A percentile compares a stretch with the other conserved stretches of the same genome.
These are phyloP conservation scores for Colletotrichum viniferum DNA, from an alignment of 2,329 filamentous ascomycete species.

Conservation along the genomic window DNA sequence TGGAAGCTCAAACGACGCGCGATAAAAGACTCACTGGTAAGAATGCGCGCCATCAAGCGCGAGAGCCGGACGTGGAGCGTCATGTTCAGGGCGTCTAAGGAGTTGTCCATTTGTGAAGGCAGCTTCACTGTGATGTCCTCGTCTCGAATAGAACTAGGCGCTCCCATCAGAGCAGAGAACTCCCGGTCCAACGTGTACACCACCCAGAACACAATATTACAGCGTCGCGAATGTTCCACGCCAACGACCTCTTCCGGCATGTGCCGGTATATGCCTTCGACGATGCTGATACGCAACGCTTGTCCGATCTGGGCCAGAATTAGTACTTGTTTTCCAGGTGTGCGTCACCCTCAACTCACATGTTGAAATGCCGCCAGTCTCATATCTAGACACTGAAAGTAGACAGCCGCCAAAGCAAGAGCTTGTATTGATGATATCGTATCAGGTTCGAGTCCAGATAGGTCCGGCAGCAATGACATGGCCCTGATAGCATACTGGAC, in stretches of 20 bases:
- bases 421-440: constrained; percentile 36
- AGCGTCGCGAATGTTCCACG: constrained; percentile 16
- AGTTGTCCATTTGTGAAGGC: constrained; percentile 11
- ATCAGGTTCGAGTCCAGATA: constrained; percentile 34
- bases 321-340: background rate
- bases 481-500: constrained; percentile 42
- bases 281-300: constrained; percentile 34
- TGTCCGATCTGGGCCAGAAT: constrained; percentile 31
- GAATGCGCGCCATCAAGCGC: constrained; percentile 20
- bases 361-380: constrained; percentile 41
- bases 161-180: constrained; percentile 20
- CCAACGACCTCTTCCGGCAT: constrained; percentile 21
- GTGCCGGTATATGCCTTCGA: constrained; percentile 29
- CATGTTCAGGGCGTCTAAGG: constrained; percentile 21
- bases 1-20: fast-evolving
- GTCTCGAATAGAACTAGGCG: constrained; percentile 20
- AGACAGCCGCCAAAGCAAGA: constrained; percentile 37
- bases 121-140: constrained; percentile 22
- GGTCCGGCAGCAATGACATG: constrained; percentile 41
- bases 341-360: constrained; percentile 20
- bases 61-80: constrained; percentile 19
- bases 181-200: constrained; percentile 20
- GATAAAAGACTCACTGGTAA: background rate
- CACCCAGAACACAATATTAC: constrained; percentile 23
- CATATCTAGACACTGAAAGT: constrained; percentile 45